Base-by-base conservation (phyloP, 2,329 filamentous ascomycete genomes). In the Cytospora schulzeri region DNA sequence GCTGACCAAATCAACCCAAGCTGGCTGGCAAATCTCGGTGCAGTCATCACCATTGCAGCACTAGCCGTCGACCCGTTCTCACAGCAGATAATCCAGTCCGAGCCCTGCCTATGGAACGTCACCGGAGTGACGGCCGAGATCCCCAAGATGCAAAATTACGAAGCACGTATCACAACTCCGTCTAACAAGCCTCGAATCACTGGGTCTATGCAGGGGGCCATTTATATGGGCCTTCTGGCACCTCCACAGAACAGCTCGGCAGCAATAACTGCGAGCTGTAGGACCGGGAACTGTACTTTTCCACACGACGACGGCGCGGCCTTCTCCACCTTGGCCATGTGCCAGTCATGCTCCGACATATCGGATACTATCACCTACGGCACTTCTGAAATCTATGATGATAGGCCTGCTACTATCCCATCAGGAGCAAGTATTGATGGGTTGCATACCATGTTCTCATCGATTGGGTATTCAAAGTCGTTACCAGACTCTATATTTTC, bases 1-100 rank as follows among this genome's bases (percentile, higher is more conserved):
- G 6, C 41, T 45, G n/a, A 45, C 17, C 17, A 45, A 3, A n/a
- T 45, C 19, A 9, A 45, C 41, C 11, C 6, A 45, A 45, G 41
- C 41, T 45, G 41, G 41, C 41, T 60, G 7, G 57, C 48, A 9
- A 50, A 52, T 9, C 33, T 60, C 1, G 57, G 57, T 51, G 57
- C 57, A 19, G 14, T 60, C 3, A 31, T 60, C 15, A 60, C 48
- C 4, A n/a, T 60, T 11, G 22, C 38, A 11, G 48, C 48, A 41
- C 33, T 60, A 24, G 57, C 57, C 17, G 11, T 60, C 14, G 57
- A 60, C 15, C 48, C 57, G 4, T 60, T 60, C 48, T 52, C 57
- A 11, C 57, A 60, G 26, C 57, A 60, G 15, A 29, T 60, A 12
- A 33, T 60, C 29, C 57, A 60, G 11, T 41, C 26, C 17, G 26